Conservation (phyloP, 345 rosid species). For the Linum trigynum region DNA sequence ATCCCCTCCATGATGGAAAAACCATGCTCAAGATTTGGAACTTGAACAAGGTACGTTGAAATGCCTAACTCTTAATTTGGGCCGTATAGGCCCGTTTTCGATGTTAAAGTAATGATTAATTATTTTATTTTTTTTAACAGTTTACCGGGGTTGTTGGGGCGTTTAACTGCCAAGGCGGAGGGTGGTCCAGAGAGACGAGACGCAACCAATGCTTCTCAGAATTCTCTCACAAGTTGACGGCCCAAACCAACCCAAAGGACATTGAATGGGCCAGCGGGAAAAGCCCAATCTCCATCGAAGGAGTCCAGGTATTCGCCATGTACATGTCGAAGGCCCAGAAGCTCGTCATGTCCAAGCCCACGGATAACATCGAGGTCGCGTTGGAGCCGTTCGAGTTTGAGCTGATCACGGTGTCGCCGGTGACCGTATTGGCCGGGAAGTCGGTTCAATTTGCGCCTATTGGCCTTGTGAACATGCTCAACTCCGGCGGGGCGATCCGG, state of each 20-base stretch:
- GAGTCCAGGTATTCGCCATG: slow-evolving; percentile 7
- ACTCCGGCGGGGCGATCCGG: slow-evolving; percentile 23
- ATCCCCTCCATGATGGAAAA: slow-evolving; percentile 3
- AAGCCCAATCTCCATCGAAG: background rate
- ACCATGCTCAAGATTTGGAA: slow-evolving; percentile 8
- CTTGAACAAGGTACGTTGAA: background rate
- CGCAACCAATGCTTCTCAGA: background rate
- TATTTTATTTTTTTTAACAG: background rate
- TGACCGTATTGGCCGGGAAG: slow-evolving; percentile 4
- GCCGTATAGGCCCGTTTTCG: no score
- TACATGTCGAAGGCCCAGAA: background rate
- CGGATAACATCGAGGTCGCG: slow-evolving; percentile 15
- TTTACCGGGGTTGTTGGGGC: background rate
- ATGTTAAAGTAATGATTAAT: no score
- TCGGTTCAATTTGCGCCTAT: slow-evolving; percentile 19
- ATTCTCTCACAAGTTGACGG: background rate
- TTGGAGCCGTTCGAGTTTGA: slow-evolving; percentile 19
- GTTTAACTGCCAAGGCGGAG: slow-evolving; percentile 6
- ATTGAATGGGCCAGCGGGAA: background rate
- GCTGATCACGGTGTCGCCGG: slow-evolving; percentile 26
- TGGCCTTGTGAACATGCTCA: slow-evolving; percentile 26
- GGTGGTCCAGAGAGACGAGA: background rate
- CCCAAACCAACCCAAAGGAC: background rate
- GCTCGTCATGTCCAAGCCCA: background rate
- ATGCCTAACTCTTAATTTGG: no score